Base-by-base conservation (phyloP, 1,284 basidiomycete genomes). In the Heterobasidion parviporum region DNA sequence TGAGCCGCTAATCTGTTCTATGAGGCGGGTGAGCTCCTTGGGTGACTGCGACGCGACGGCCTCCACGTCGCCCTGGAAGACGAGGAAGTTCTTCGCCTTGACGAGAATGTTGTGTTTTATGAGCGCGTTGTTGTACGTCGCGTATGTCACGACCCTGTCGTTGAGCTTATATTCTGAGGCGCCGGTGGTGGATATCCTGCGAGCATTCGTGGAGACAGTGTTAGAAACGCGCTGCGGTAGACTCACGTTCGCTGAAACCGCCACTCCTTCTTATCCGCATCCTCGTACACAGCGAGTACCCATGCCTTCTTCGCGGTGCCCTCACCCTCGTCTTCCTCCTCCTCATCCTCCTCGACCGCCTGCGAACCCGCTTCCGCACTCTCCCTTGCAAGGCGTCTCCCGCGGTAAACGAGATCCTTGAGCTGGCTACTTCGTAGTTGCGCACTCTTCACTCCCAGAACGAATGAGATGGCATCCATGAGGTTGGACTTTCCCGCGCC, bases 391-490 rank as follows among this genome's bases (percentile, higher is more conserved):
- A 94, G 78, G 61, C 87, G 79, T 56, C 94, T 74, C 15, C 93
- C 94, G 41, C 96, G 89, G 72, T 98, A 99, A 10, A 99, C 91
- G 48, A 99, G 79, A 69, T 99, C 97, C 64, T 90, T 93, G 36
- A 99, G 79, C 65, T 98, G 94, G 52, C 91, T 92, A 64, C 91
- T 94, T 49, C 97, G 82, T 20, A 99, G 80, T 64, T 98, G 94
- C 1, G 88, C 89, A 56, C 91, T 94, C 74, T 95, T 94, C 50
- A 99, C 90, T 35, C 97, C 96, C 8, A 99, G 85, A 6, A 99
- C 97, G 68, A 99, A 99, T 2, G 97, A 99, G 63, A 99, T 98
- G 56, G 97, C 97, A 70, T 99, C 97, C 97, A 99, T 99, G 60
- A 99, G 83, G 70, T 99, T 99, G 38, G 93, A 96, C 70, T 99